Base-by-base conservation (phyloP, 352 stramenopile genomes). In the Pythium diclinum region DNA sequence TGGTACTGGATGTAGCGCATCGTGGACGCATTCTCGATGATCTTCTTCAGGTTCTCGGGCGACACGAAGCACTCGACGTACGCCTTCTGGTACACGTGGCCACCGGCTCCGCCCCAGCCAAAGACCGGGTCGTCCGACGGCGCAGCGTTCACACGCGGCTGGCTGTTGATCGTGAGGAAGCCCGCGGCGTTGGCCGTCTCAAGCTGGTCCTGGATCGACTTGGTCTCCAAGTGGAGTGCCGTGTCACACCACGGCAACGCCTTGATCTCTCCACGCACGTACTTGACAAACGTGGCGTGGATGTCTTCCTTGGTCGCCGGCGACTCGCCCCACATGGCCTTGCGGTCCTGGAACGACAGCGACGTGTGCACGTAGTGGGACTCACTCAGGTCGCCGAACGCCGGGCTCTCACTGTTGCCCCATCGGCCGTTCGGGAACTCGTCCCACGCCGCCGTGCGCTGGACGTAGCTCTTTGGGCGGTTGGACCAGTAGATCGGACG, bases 401-500 rank as follows among this genome's bases (percentile, higher is more conserved):
- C 96, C 7, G 96, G 96, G 49, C 83, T 97, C 55, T 97, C 89
- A 38, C 85, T 95, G 77, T 98, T 97, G 42, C 96, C 96, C 97
- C 97, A 99, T 36, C 97, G 83, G 34, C 87, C 96, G 73, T 97
- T 99, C 74, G 82, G 96, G 81, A 99, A 98, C 65, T 99, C 96
- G 72, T 99, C 96, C 97, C 97, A 99, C 63, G 91, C 89, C 61
- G 97, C 92, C n/a, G 97, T 99, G 52, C 97, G 83, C 73, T 97
- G 85, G 21, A 99, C 78, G 81, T 99, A 99, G 65, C 89, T 98
- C 78, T 98, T 97, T 13, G 96, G 96, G 33, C 97, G 90, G 77
- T 99, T 99, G 11, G 96, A 97, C 97, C 97, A 99, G 72, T 99
- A 98, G 66, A 99, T 99, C 16, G 97, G 97, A 52, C 97, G 92